Conservation (phyloP, 1,139 yeast genomes). For the Scheffersomyces illinoinensis region DNA sequence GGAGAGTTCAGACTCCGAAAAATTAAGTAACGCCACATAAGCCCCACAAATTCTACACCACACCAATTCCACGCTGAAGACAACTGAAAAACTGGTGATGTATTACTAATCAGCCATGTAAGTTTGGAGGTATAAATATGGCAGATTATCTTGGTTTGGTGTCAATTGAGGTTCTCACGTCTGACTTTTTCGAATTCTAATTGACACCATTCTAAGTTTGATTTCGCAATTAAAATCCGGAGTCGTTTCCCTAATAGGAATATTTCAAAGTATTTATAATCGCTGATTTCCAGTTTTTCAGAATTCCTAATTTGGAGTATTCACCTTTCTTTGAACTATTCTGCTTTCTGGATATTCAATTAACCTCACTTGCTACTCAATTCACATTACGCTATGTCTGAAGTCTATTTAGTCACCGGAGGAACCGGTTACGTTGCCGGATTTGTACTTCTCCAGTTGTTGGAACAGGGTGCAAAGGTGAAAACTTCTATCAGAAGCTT, state of each 20-base stretch:
- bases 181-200: background rate
- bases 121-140: background rate
- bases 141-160: background rate
- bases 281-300: background rate
- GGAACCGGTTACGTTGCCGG: constrained; percentile 13
- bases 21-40: background rate
- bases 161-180: background rate
- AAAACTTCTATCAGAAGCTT: constrained; percentile 9
- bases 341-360: background rate
- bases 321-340: background rate
- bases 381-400: background rate
- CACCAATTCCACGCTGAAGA: background rate
- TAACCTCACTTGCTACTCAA: background rate
- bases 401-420: constrained; percentile 9
- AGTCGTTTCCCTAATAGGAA: background rate
- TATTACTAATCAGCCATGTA: background rate
- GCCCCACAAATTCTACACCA: background rate
- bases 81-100: background rate
- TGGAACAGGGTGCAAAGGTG: constrained; percentile 8
- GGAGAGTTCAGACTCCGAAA: background rate
- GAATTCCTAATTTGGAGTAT: background rate
- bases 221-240: background rate
- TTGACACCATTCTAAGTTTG: background rate
- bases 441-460: constrained; percentile 4
- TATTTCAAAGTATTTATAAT: no score